These are phyloP conservation scores for Phaeomoniella chlamydospora DNA, from an alignment of 2,329 filamentous ascomycete species.

Conservation along the genomic window DNA sequence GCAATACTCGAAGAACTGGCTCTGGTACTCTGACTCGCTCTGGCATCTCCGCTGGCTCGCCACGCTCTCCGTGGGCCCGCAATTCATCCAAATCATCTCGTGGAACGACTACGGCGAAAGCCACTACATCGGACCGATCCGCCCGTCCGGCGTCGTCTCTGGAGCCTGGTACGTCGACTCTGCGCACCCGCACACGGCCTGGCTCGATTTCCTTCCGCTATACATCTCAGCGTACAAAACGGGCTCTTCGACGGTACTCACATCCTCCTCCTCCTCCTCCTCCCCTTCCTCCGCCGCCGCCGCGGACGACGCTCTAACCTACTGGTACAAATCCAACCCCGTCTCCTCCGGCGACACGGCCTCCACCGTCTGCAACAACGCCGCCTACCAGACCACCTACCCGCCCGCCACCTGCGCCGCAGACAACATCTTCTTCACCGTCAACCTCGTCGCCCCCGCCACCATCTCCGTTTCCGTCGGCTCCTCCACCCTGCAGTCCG, in stretches of 20 bases:
- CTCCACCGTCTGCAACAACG: conserved; percentile 22
- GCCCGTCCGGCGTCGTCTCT: conserved; percentile 4
- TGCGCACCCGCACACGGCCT: conserved; percentile 35
- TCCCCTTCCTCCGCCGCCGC: neutral
- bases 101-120: conserved; percentile 48
- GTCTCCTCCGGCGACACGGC: conserved; percentile 13
- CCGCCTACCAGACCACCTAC: conserved; percentile 12
- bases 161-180: conserved; percentile 35
- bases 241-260: conserved; percentile 18
- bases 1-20: conserved; percentile 36
- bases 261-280: conserved; percentile 1
- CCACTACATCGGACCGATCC: conserved; percentile 37
- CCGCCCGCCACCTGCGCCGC: conserved; percentile 14
- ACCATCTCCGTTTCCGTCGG: conserved; percentile 16
- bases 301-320: conserved; percentile 14
- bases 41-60: conserved; percentile 28
- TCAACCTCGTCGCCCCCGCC: conserved; percentile 13
- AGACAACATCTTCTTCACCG: conserved; percentile 18
- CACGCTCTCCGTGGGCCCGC: conserved; percentile 28
- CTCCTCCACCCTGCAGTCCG: conserved; percentile 6
- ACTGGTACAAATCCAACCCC: conserved; percentile 20
- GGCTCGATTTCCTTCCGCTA: conserved; percentile 33
- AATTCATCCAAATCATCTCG: conserved; percentile 33
- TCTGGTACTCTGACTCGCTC: conserved; percentile 28
- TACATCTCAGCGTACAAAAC: conserved; percentile 37